These are phyloP conservation scores for Actinomucor elegans DNA, from an alignment of 371 early-diverging fungal species.

Conservation along the genomic window DNA sequence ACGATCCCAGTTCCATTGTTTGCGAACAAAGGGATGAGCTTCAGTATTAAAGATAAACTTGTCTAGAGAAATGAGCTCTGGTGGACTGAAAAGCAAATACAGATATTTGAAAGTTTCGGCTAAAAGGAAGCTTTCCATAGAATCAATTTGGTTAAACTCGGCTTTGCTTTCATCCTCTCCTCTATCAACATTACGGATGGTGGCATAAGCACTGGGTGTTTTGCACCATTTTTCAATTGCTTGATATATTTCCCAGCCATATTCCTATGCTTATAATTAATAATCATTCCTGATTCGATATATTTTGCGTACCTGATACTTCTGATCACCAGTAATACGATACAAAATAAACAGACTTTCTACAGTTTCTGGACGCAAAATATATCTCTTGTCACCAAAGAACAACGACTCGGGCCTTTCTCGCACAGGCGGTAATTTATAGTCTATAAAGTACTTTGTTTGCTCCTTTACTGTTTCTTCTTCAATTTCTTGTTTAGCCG, in stretches of 20 bases:
- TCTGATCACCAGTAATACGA: slow-evolving; percentile 71
- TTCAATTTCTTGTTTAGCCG: not conserved
- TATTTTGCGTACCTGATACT: slow-evolving; percentile 51
- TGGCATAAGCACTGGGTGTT: slow-evolving; percentile 61
- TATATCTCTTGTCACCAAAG: slow-evolving; percentile 17
- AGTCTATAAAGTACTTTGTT: slow-evolving; percentile 12
- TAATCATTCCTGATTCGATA: not conserved
- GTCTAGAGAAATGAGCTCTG: slow-evolving; percentile 61
- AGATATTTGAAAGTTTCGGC: slow-evolving; percentile 90
- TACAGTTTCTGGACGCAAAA: slow-evolving; percentile 63
- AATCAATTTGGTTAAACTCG: slow-evolving; percentile 39
- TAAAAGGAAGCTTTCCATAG: slow-evolving; percentile 73
- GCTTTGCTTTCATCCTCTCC: slow-evolving; percentile 10
- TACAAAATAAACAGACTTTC: slow-evolving; percentile 78
- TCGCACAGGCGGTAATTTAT: slow-evolving; percentile 5
- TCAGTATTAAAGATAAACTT: slow-evolving; percentile 74
- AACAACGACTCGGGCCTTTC: slow-evolving; percentile 13
- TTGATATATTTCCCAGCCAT: slow-evolving; percentile 73
- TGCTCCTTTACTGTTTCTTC: not conserved
- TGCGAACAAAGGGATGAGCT: slow-evolving; percentile 58
- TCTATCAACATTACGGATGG: slow-evolving; percentile 56
- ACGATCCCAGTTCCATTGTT: slow-evolving; percentile 23
- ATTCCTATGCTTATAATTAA: slow-evolving; percentile 37
- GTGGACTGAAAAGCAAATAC: slow-evolving; percentile 74
- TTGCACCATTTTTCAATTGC: slow-evolving; percentile 68